These are phyloP conservation scores for Persicaria tinctoria DNA, from an alignment of 148 eudicot species.

Conservation along the genomic window DNA sequence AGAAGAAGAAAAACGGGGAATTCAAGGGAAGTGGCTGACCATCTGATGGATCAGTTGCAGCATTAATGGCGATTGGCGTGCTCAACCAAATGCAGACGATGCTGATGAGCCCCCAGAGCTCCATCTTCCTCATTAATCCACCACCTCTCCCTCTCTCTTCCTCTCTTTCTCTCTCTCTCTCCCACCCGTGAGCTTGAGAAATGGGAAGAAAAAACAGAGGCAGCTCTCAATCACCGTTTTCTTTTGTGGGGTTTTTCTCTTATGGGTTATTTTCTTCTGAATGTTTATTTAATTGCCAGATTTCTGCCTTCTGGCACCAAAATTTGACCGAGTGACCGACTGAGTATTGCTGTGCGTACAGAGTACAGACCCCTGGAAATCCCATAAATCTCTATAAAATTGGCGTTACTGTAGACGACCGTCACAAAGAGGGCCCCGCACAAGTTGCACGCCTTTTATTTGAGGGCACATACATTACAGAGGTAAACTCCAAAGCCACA, in stretches of 20 bases:
- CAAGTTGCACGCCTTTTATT: too few relatives aligned
- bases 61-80: slow-evolving; percentile 31
- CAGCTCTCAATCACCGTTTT: slow-evolving; percentile 8
- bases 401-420: slow-evolving; percentile 10
- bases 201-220: slow-evolving; percentile 3
- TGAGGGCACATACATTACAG: too few relatives aligned
- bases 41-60: slow-evolving; percentile 53
- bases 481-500: slow-evolving; percentile 13
- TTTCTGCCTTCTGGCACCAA: slow-evolving; percentile 3
- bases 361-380: slow-evolving; percentile 1
- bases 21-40: slow-evolving; percentile 23
- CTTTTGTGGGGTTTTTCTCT: not conserved
- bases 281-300: not conserved
- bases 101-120: slow-evolving; percentile 18
- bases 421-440: too few relatives aligned
- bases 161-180: slow-evolving; percentile 8
- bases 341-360: slow-evolving; percentile 5
- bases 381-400: not conserved
- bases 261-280: not conserved
- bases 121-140: slow-evolving; percentile 24
- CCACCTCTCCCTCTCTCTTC: slow-evolving; percentile 17
- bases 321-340: slow-evolving; percentile 11
- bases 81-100: slow-evolving; percentile 33
- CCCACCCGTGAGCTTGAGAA: slow-evolving; percentile 9
- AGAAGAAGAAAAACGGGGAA: not conserved